These are phyloP conservation scores for Rhizopogon roseolus DNA, from an alignment of 768 basidiomycete genomes.

Conservation along the genomic window DNA sequence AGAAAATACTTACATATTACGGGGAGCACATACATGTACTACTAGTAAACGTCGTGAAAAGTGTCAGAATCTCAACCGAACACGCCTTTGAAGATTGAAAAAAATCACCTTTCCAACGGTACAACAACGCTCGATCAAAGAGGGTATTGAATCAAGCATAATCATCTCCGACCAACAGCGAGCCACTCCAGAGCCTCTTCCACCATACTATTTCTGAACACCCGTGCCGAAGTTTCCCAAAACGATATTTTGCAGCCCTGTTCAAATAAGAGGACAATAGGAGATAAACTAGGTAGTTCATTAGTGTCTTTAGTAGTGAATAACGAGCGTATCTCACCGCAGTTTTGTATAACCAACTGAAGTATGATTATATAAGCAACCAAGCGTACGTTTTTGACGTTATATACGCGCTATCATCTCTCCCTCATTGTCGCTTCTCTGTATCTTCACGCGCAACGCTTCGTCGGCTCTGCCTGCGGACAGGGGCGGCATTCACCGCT, in stretches of 20 bases:
- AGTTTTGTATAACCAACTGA: neutral
- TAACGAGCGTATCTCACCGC: neutral
- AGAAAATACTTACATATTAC: neutral
- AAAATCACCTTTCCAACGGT: slow-evolving; percentile 32
- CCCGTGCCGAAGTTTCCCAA: slow-evolving; percentile 70
- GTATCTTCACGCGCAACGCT: slow-evolving; percentile 10
- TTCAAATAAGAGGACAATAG: slow-evolving; percentile 48
- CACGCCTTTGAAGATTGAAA: slow-evolving; percentile 27
- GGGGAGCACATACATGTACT: neutral
- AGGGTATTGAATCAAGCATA: slow-evolving; percentile 27
- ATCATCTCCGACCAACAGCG: slow-evolving; percentile 24
- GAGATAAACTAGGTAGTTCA: neutral
- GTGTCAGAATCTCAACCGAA: slow-evolving; percentile 10
- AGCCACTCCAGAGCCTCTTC: slow-evolving; percentile 32
- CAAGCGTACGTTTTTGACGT: too few species aligned
- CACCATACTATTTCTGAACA: slow-evolving; percentile 36
- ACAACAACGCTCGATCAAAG: slow-evolving; percentile 37
- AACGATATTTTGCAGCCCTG: slow-evolving; percentile 49
- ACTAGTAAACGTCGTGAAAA: too few species aligned
- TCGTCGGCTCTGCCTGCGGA: slow-evolving; percentile 17
- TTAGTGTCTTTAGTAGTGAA: neutral
- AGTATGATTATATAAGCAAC: neutral
- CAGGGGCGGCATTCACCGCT: slow-evolving; percentile 61
- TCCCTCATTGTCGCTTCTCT: slow-evolving; percentile 46
- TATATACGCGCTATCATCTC: slow-evolving; percentile 58